Conservation (phyloP, 2,329 filamentous ascomycete species). For the Corinectria fuckeliana region DNA sequence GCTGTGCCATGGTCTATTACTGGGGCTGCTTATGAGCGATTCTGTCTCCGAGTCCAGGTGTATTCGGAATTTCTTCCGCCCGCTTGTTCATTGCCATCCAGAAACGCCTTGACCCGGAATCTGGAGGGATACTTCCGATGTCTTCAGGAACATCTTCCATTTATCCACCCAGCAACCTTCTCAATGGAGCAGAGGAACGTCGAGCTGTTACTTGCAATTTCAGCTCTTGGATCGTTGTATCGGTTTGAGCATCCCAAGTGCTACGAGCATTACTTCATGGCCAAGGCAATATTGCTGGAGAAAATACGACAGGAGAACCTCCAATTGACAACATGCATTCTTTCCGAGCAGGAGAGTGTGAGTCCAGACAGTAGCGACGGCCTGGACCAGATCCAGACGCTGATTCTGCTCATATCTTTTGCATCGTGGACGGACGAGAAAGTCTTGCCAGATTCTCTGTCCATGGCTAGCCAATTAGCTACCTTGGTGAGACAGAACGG, state of each 20-base stretch:
- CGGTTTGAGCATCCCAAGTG: background rate
- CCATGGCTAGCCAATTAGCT: background rate
- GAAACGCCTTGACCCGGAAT: background rate
- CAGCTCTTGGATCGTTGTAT: background rate
- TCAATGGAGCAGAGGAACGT: background rate
- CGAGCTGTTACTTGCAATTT: background rate
- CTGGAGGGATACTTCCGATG: background rate
- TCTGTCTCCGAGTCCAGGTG: background rate
- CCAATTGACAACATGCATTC: background rate
- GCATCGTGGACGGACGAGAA: background rate
- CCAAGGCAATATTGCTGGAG: background rate
- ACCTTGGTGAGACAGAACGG: background rate
- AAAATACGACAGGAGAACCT: background rate
- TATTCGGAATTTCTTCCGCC: background rate
- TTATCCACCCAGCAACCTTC: background rate
- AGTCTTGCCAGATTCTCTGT: background rate
- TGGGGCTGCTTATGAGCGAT: background rate
- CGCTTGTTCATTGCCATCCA: background rate
- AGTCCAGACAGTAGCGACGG: background rate
- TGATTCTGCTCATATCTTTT: background rate
- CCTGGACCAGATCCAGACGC: background rate
- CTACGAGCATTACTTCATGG: background rate
- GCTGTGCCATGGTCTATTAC: background rate
- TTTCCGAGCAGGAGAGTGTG: background rate
- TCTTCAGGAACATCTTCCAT: background rate